These are phyloP conservation scores for Fusarium nodosum DNA, from an alignment of 2,329 filamentous ascomycete species.

Conservation along the genomic window DNA sequence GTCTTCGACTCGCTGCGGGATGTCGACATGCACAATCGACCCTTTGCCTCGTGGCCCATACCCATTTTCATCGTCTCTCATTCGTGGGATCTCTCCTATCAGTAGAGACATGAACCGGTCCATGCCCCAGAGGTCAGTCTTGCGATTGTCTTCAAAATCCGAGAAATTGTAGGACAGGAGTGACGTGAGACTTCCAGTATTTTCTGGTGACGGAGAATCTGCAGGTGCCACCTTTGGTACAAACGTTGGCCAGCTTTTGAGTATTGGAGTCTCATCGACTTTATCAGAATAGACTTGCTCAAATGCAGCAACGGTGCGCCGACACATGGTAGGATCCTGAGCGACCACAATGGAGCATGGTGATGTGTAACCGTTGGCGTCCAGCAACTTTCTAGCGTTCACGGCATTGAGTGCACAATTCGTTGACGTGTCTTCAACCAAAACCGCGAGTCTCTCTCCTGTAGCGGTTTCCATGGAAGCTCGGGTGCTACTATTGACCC, in stretches of 20 bases:
- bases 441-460: constrained; percentile 16
- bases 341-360: constrained; percentile 40
- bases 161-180: constrained; percentile 18
- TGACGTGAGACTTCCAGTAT: neutral
- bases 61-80: constrained; percentile 39
- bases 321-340: constrained; percentile 44
- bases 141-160: neutral
- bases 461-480: neutral
- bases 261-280: neutral
- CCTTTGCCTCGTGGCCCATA: constrained; percentile 42
- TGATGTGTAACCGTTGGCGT: constrained; percentile 31
- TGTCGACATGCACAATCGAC: constrained; percentile 40
- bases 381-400: constrained; percentile 37
- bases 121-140: constrained; percentile 35
- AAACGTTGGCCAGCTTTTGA: constrained; percentile 43
- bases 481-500: neutral
- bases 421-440: constrained; percentile 42
- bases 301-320: constrained; percentile 40
- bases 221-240: constrained; percentile 20
- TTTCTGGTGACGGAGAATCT: neutral
- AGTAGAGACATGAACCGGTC: constrained; percentile 40
- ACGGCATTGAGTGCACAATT: constrained; percentile 44
- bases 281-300: constrained; percentile 30
- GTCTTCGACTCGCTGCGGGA: constrained; percentile 22
- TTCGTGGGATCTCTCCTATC: constrained; percentile 42